A percentile compares a stretch with the other conserved stretches of the same genome.
Evolutionary conservation across 1,139 yeast species (phyloP).

Genomic region (Geotrichum carabidarum): DNA sequence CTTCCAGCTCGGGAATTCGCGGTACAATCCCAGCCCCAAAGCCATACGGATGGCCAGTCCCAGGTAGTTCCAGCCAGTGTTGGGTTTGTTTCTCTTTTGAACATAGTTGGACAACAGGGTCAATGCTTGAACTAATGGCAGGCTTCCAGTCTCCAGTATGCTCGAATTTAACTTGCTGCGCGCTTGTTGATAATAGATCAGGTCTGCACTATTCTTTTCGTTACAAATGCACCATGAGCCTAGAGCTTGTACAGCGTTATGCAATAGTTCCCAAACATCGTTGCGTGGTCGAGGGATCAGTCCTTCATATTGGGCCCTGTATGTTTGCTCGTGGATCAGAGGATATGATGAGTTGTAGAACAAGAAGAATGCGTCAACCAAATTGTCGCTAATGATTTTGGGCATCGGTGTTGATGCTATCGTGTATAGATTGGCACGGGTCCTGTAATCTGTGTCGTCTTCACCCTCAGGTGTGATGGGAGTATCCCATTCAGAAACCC

Average conservation of each 20-base stretch:
- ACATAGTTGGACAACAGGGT: conserved; percentile 55
- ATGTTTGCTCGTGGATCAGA: conserved; percentile 51
- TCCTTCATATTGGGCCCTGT: conserved; percentile 46
- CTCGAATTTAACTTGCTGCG: conserved; percentile 37
- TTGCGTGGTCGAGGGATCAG: conserved; percentile 42
- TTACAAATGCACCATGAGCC: conserved; percentile 56
- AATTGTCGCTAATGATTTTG: conserved; percentile 38
- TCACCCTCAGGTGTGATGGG: conserved; percentile 4
- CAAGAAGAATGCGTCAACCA: conserved; percentile 47
- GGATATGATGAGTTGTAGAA: conserved; percentile 59
- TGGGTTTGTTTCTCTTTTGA: conserved; percentile 59
- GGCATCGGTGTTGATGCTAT: conserved; percentile 21
- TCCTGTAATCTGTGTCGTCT: conserved; percentile 6
- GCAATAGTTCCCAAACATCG: conserved; percentile 49
- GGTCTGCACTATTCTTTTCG: conserved; percentile 48
- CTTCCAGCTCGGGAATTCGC: conserved; percentile 43
- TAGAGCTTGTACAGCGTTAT: conserved; percentile 52
- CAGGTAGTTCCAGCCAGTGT: conserved; percentile 60
- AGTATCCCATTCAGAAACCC: conserved; percentile 22
- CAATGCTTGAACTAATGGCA: conserved; percentile 50
- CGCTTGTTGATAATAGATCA: conserved; percentile 51
- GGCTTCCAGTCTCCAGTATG: conserved; percentile 48
- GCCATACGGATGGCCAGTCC: conserved; percentile 67
- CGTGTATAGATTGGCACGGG: not conserved
- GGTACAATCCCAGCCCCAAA: conserved; percentile 58